Base-by-base conservation (phyloP, 441 rosid species). In the Dalechampia spathulata region DNA sequence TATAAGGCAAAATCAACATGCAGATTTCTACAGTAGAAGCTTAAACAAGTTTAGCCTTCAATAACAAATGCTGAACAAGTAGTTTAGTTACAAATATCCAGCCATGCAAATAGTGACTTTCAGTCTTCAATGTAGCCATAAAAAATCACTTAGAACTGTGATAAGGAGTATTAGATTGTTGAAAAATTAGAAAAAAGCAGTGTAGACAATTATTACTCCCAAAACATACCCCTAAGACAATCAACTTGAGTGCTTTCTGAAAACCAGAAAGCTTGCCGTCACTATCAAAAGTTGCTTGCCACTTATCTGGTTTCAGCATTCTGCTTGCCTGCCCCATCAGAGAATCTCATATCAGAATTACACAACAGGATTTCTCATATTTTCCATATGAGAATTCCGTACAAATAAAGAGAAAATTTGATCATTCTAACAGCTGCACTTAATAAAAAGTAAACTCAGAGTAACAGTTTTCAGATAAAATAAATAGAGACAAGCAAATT, bases 231-330 rank as follows among this genome's bases (percentile, higher is more conserved):
- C 96, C 98, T 53, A 86, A 65, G 72, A 76, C 65, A 70, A 87
- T 91, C 61, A 72, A 68, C 69, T 80, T 87, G 60, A 91, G 93
- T 23, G 75, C 95, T 76, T 87, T 91, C 49, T 72, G 90, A 58
- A 91, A 91, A 69, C 82, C 78, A 47, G 69, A 74, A 78, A 82
- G 86, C 76, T 87, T 87, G 64, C 98, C 98, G 41, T 86, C 83
- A 28, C 72, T 64, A 63, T 83, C 93, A 80, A 87, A 91, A 72
- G 61, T 64, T 51, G 86, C 73, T 23, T 76, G 85, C 96, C 95
- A 87, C 76, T 87, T 91, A 55, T 85, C 95, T 16, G 86, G 90
- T 79, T 87, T 87, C 72, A 87, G 98, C 88, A 83, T 82, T 82
- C 77, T 88, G 70, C 72, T 76, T 52, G 81, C 72, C 96, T 91